A percentile compares a stretch with the other conserved stretches of the same genome.
These are phyloP conservation scores for Inosperma sp. DNA, from an alignment of 768 basidiomycete genomes.

Conservation along the genomic window DNA sequence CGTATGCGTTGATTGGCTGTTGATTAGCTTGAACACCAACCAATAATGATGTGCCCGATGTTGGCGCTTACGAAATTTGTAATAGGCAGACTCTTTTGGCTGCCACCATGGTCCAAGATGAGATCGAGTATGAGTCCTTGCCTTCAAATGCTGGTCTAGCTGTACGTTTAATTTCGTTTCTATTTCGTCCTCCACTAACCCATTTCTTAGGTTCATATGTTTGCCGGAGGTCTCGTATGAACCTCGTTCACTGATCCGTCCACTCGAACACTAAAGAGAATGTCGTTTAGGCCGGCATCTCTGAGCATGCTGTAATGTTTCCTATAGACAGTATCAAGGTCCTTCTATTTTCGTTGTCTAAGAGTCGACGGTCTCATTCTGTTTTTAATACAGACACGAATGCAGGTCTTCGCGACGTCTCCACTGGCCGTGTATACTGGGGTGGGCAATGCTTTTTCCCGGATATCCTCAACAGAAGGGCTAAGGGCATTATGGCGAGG, in stretches of 20 bases:
- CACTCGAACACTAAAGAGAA: not conserved
- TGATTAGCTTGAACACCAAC: not conserved
- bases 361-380: conserved; percentile 6
- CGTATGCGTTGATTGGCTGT: not conserved
- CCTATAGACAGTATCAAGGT: conserved; percentile 99
- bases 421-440: conserved; percentile 85
- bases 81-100: not conserved
- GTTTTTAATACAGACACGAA: conserved; percentile 71
- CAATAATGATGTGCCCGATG: conserved; percentile 2
- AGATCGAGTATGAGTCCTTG: conserved; percentile 46
- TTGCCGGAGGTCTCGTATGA: conserved; percentile 91
- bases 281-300: conserved; percentile 81
- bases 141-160: conserved; percentile 77
- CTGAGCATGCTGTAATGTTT: conserved; percentile 98
- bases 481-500: conserved; percentile 90
- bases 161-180: conserved; percentile 37
- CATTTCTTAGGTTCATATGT: conserved; percentile 79
- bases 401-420: conserved; percentile 93
- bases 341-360: conserved; percentile 23
- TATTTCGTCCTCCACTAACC: conserved; percentile 10
- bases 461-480: conserved; percentile 94
- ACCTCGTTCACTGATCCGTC: conserved; percentile 6
- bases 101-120: conserved; percentile 24
- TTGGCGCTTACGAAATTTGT: not conserved
- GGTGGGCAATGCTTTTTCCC: conserved; percentile 84